These are phyloP conservation scores for Sphaerulina vaccinii DNA, from an alignment of 2,329 filamentous ascomycete genomes.

Conservation along the genomic window DNA sequence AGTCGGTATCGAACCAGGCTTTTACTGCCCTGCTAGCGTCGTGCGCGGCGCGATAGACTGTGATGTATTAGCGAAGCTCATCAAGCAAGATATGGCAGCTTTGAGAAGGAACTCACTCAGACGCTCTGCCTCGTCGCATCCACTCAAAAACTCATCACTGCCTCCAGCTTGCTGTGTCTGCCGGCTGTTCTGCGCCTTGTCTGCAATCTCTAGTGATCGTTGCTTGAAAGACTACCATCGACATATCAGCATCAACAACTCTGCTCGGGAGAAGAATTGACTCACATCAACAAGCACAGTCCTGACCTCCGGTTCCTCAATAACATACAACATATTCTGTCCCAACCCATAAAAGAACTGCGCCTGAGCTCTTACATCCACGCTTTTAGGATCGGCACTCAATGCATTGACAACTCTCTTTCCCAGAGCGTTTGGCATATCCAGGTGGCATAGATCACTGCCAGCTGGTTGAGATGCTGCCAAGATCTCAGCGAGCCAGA, in stretches of 20 bases:
- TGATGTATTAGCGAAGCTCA: neutral
- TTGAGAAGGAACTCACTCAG: slow-evolving; percentile 36
- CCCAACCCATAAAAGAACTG: slow-evolving; percentile 86
- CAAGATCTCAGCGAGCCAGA: slow-evolving; percentile 95
- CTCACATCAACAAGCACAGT: slow-evolving; percentile 54
- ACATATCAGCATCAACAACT: slow-evolving; percentile 1
- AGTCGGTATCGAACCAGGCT: neutral
- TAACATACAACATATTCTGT: slow-evolving; percentile 81
- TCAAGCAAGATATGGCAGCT: neutral
- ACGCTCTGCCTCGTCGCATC: slow-evolving; percentile 87
- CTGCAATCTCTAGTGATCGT: slow-evolving; percentile 76
- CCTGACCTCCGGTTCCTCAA: slow-evolving; percentile 80
- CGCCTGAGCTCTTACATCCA: slow-evolving; percentile 78
- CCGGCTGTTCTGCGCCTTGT: slow-evolving; percentile 83
- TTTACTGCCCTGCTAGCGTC: neutral
- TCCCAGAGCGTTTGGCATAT: slow-evolving; percentile 74
- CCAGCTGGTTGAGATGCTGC: slow-evolving; percentile 58
- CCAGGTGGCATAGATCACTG: slow-evolving; percentile 66
- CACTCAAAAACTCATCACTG: slow-evolving; percentile 74
- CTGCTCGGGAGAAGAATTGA: neutral
- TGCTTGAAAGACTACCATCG: slow-evolving; percentile 69
- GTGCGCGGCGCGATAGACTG: neutral
- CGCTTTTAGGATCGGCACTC: slow-evolving; percentile 82
- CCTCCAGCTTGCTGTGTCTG: slow-evolving; percentile 24
- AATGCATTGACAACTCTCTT: slow-evolving; percentile 82